A percentile compares a stretch with the other conserved stretches of the same genome.
Evolutionary conservation across 805 yeast genomes (phyloP).

Genomic region (Nematodospora valgi): DNA sequence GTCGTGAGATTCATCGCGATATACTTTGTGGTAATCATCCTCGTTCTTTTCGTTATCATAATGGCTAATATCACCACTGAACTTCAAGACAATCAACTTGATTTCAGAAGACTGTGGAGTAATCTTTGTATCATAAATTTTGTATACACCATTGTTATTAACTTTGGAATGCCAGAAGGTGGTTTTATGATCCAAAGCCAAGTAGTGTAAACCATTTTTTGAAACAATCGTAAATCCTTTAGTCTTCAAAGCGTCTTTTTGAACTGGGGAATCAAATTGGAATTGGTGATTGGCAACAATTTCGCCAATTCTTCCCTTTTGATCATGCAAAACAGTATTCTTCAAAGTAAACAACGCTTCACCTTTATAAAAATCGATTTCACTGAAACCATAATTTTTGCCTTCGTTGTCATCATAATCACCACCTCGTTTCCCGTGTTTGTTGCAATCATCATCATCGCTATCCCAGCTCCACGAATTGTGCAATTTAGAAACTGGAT

Average conservation of each 20-base stretch:
- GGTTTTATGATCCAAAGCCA: constrained; percentile 6
- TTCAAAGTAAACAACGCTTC: constrained; percentile 41
- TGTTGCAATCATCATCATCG: background rate
- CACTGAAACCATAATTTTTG: background rate
- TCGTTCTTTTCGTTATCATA: too few relatives aligned
- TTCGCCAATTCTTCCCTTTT: constrained; percentile 4
- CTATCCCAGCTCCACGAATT: background rate
- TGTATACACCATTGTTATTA: constrained; percentile 1
- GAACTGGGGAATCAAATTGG: constrained; percentile 7
- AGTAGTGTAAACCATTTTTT: constrained; percentile 2
- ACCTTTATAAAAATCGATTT: constrained; percentile 13
- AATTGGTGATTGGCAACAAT: constrained; percentile 9
- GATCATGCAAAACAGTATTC: constrained; percentile 41
- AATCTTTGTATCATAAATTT: constrained; percentile 6
- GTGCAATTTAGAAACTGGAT: background rate
- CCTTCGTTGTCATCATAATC: background rate
- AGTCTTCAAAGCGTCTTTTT: constrained; percentile 4
- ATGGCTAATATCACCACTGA: too few relatives aligned
- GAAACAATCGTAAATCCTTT: constrained; percentile 4
- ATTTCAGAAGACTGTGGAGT: constrained; percentile 6
- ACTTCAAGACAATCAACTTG: constrained; percentile 5
- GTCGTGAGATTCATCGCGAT: too few relatives aligned
- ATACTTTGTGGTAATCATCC: too few relatives aligned
- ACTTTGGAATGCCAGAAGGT: constrained; percentile 7
- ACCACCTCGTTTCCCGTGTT: constrained; percentile 1